A percentile compares a stretch with the other conserved stretches of the same genome.
Evolutionary conservation across 805 yeast genomes (phyloP).

Genomic region (Nakazawaea sp.): DNA sequence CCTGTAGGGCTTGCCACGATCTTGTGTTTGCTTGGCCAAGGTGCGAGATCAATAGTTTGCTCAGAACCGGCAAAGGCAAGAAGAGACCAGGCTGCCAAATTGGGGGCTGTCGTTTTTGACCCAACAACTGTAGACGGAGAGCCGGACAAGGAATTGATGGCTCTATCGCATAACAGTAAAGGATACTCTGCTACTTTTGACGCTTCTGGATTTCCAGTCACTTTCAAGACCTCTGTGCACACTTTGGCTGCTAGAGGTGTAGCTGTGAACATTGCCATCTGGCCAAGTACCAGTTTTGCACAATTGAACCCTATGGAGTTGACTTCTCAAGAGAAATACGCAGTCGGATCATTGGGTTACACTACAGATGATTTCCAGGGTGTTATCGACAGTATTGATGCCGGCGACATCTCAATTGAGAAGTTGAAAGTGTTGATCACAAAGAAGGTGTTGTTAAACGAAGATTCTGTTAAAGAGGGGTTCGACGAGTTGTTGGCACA

Average conservation of each 20-base stretch:
- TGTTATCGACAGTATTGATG: conserved; percentile 43
- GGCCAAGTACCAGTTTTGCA: conserved; percentile 43
- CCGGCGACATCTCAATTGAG: conserved; percentile 37
- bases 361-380: conserved; percentile 48
- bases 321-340: conserved; percentile 45
- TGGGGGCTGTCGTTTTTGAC: conserved; percentile 44
- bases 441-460: conserved; percentile 36
- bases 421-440: conserved; percentile 44
- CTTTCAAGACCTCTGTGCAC: conserved; percentile 43
- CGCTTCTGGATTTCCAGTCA: conserved; percentile 48
- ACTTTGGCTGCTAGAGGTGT: conserved; percentile 47
- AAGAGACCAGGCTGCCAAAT: conserved; percentile 46
- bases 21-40: conserved; percentile 45
- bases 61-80: conserved; percentile 57
- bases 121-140: conserved; percentile 34
- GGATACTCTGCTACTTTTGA: conserved; percentile 48
- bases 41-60: conserved; percentile 44
- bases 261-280: conserved; percentile 60
- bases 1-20: conserved; percentile 57
- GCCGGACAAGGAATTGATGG: conserved; percentile 28
- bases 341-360: conserved; percentile 60
- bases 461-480: conserved; percentile 48
- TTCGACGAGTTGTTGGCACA: conserved; percentile 41
- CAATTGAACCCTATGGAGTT: conserved; percentile 48
- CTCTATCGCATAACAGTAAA: conserved; percentile 30